Percentiles rank a stretch among this genome's conserved stretches.
Evolutionary conservation across 306 rosid genomes (phyloP).

Genomic region (Ochetophila trinervis): DNA sequence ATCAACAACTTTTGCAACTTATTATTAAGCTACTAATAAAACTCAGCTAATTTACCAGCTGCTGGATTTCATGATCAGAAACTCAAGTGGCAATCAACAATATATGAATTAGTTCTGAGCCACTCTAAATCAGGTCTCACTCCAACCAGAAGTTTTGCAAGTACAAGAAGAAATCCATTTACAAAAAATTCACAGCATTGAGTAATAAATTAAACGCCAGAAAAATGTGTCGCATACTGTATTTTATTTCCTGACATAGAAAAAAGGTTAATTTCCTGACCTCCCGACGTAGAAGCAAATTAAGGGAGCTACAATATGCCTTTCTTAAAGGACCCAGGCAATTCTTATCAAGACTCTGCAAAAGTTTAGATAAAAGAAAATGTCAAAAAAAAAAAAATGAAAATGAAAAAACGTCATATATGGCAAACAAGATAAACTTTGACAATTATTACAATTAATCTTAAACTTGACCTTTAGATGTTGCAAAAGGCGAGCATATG

Average conservation of each 20-base stretch:
- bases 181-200: no score
- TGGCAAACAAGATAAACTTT: background rate
- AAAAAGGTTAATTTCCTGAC: constrained; percentile 46
- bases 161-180: no score
- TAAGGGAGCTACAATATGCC: constrained; percentile 87
- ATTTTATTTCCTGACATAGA: constrained; percentile 7
- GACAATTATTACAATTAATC: constrained; percentile 18
- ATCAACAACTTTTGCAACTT: no score
- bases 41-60: no score
- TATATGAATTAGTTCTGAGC: no score
- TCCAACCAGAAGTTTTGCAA: no score
- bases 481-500: constrained; percentile 85
- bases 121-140: no score
- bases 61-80: no score
- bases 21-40: no score
- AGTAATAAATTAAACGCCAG: background rate
- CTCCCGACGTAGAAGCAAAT: constrained; percentile 94
- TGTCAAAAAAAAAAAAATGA: constrained; percentile 11
- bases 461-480: constrained; percentile 68
- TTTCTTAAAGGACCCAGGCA: constrained; percentile 66
- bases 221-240: background rate
- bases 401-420: background rate
- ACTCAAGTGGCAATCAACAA: no score
- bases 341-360: constrained; percentile 85
- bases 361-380: constrained; percentile 20